phyloP scores from a whole-genome alignment of 805 yeast genomes.

The Ogataea methylovora region DNA sequence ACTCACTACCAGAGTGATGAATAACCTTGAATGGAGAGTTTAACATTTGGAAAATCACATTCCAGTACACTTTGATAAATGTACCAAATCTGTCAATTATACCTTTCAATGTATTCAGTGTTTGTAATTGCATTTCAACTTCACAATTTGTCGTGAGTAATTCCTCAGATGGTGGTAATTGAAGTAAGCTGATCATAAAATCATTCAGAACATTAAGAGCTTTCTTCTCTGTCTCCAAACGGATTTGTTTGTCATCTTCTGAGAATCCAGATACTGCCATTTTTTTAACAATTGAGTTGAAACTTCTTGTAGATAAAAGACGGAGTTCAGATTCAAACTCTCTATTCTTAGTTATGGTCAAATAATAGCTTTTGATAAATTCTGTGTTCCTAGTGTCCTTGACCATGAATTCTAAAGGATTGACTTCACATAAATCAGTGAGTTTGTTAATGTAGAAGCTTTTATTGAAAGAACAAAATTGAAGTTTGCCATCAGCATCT shows the following conservation, averaged over 20 bases:
- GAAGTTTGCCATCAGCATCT: conserved; percentile 7
- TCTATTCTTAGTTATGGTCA: conserved; percentile 37
- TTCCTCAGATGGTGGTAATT: conserved; percentile 31
- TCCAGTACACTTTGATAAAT: conserved; percentile 56
- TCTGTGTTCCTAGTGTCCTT: conserved; percentile 40
- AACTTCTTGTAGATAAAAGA: conserved; percentile 38
- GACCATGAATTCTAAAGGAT: conserved; percentile 43
- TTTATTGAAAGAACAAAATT: conserved; percentile 46
- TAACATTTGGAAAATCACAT: conserved; percentile 53
- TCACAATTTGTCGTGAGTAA: conserved; percentile 47
- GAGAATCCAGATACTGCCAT: conserved; percentile 35
- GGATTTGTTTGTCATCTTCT: conserved; percentile 4
- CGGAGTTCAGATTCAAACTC: conserved; percentile 36
- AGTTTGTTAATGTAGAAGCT: conserved; percentile 48
- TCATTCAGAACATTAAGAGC: conserved; percentile 41
- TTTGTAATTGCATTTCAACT: conserved; percentile 56
- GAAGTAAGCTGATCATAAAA: conserved; percentile 35
- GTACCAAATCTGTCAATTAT: conserved; percentile 77
- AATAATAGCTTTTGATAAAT: conserved; percentile 36
- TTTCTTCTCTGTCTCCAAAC: conserved; percentile 32
- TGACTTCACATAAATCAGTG: conserved; percentile 42
- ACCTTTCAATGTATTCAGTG: conserved; percentile 57
- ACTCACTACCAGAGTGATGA: conserved; percentile 13
- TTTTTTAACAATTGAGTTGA: conserved; percentile 41
- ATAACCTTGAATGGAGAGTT: conserved; percentile 49